Conservation (phyloP, 2,329 filamentous ascomycete species). For the Aureobasidium sp. region DNA sequence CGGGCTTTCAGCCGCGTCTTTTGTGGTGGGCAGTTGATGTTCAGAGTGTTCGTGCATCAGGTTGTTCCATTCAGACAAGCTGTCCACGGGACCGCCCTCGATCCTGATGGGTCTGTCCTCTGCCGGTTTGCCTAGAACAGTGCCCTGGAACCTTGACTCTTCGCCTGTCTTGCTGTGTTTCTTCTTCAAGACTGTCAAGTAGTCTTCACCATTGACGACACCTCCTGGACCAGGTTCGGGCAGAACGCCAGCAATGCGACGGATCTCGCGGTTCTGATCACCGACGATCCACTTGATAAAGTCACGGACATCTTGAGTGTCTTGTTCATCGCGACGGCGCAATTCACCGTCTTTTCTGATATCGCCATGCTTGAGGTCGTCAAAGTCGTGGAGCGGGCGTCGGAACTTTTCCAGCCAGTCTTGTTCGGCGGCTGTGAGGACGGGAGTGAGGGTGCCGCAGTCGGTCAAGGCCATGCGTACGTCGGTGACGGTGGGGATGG, state of each 20-base stretch:
- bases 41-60: slow-evolving; percentile 12
- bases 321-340: slow-evolving; percentile 54
- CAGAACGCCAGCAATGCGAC: slow-evolving; percentile 65
- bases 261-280: slow-evolving; percentile 68
- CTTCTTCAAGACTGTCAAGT: slow-evolving; percentile 63
- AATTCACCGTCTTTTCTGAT: slow-evolving; percentile 35
- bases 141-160: slow-evolving; percentile 78
- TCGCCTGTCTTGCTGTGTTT: slow-evolving; percentile 87
- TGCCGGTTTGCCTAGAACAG: slow-evolving; percentile 66
- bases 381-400: slow-evolving; percentile 38
- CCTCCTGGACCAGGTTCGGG: slow-evolving; percentile 43
- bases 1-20: slow-evolving; percentile 6
- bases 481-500: slow-evolving; percentile 63
- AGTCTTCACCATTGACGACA: slow-evolving; percentile 44
- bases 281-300: slow-evolving; percentile 77
- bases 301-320: slow-evolving; percentile 66
- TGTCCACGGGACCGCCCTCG: slow-evolving; percentile 66
- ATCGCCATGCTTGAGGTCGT: slow-evolving; percentile 32
- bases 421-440: slow-evolving; percentile 61
- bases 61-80: slow-evolving; percentile 57
- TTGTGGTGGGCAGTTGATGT: slow-evolving; percentile 12
- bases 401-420: slow-evolving; percentile 50
- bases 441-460: slow-evolving; percentile 65
- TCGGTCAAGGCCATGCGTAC: slow-evolving; percentile 81
- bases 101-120: slow-evolving; percentile 68